These are phyloP conservation scores for Rubia yunnanensis DNA, from an alignment of 257 asterid genomes.

Conservation along the genomic window DNA sequence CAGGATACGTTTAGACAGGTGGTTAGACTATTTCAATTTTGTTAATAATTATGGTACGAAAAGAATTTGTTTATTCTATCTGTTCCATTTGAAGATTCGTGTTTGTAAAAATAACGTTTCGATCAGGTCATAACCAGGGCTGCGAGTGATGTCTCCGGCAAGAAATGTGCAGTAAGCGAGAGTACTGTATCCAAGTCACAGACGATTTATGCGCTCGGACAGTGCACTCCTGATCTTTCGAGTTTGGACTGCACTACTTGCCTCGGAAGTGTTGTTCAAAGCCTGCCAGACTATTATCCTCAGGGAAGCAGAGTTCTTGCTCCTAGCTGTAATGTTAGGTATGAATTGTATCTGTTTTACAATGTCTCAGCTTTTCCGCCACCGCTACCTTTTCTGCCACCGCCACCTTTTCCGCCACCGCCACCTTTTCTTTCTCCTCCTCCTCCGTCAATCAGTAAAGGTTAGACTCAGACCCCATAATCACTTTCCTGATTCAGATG, in stretches of 20 bases:
- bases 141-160: not conserved
- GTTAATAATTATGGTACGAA: no score
- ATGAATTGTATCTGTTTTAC: not conserved
- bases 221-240: conserved; percentile 24
- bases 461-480: not conserved
- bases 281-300: not conserved
- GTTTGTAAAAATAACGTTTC: no score
- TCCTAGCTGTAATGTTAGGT: not conserved
- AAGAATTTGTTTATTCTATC: no score
- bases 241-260: not conserved
- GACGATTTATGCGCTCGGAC: conserved; percentile 7
- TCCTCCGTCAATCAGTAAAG: not conserved
- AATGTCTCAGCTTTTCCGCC: not conserved
- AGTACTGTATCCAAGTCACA: not conserved
- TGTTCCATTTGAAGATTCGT: no score
- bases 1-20: not conserved
- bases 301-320: not conserved
- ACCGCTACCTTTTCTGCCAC: not conserved
- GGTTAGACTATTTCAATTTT: no score
- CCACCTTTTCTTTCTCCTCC: not conserved
- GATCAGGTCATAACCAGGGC: not conserved
- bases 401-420: no score
- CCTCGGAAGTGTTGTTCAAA: not conserved
- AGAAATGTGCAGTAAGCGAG: conserved; percentile 9
- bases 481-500: not conserved